Conservation (phyloP, 495 filamentous ascomycete genomes). For the Penicillium silybi region DNA sequence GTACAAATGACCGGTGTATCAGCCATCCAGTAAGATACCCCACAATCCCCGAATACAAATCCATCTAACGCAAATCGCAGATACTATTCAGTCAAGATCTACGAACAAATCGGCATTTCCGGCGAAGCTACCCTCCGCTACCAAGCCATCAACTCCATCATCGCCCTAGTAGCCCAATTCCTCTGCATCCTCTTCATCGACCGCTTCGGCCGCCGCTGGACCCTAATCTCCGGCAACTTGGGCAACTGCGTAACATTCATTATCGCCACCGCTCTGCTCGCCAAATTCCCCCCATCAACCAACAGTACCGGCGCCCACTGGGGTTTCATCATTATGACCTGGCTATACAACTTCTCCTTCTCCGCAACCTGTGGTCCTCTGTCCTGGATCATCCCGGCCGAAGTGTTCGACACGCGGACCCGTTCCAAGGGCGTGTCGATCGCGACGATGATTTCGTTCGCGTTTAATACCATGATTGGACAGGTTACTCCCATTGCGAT, state of each 20-base stretch:
- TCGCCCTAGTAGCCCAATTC: conserved; percentile 62
- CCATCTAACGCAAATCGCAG: conserved; percentile 15
- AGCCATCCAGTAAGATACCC: conserved; percentile 54
- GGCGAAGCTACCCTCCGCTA: conserved; percentile 63
- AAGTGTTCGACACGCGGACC: conserved; percentile 67
- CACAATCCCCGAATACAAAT: neutral
- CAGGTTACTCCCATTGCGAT: conserved; percentile 64
- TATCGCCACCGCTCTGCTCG: conserved; percentile 44
- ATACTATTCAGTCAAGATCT: conserved; percentile 66
- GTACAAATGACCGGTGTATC: conserved; percentile 72
- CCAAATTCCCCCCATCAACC: conserved; percentile 49
- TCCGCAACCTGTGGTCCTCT: conserved; percentile 61
- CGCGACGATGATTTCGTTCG: conserved; percentile 61
- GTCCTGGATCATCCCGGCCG: conserved; percentile 61
- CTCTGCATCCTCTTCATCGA: conserved; percentile 67
- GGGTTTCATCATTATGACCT: conserved; percentile 71
- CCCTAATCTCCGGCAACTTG: conserved; percentile 62
- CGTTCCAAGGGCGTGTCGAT: conserved; percentile 64
- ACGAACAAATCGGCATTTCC: conserved; percentile 62
- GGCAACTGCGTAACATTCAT: conserved; percentile 60
- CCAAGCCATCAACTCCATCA: conserved; percentile 66
- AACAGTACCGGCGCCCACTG: conserved; percentile 58
- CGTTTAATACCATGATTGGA: conserved; percentile 72
- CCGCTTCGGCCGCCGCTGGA: conserved; percentile 59
- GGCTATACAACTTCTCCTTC: conserved; percentile 69